Conservation (phyloP, 352 stramenopile genomes). For the Aphanomyces stellatus region DNA sequence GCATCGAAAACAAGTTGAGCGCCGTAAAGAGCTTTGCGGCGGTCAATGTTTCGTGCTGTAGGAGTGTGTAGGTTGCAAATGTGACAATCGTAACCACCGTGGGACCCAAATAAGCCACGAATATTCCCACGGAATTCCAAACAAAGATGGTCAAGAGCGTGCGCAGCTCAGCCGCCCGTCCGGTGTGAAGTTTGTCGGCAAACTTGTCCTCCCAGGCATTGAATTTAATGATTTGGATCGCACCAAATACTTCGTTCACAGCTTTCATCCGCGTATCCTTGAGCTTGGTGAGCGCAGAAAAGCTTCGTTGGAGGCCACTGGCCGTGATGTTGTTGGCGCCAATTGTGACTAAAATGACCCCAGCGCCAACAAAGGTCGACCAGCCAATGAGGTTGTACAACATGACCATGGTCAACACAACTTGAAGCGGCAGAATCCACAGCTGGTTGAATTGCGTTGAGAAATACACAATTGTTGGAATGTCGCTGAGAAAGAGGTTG, state of each 20-base stretch:
- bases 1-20: not conserved
- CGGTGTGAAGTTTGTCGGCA: constrained; percentile 43
- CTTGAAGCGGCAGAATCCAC: constrained; percentile 52
- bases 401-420: constrained; percentile 39
- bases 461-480: not conserved
- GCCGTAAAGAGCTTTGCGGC: not conserved
- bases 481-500: constrained; percentile 9
- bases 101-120: constrained; percentile 34
- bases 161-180: constrained; percentile 33
- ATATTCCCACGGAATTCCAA: constrained; percentile 34
- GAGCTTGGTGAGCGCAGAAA: constrained; percentile 25
- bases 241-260: constrained; percentile 50
- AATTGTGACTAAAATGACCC: constrained; percentile 32
- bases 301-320: constrained; percentile 28
- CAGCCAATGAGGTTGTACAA: constrained; percentile 45
- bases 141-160: constrained; percentile 41
- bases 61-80: constrained; percentile 6
- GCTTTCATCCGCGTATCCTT: constrained; percentile 51
- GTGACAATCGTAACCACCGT: constrained; percentile 20
- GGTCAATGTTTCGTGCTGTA: not conserved
- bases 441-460: constrained; percentile 27
- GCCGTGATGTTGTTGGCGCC: constrained; percentile 37
- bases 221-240: constrained; percentile 93
- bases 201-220: constrained; percentile 92
- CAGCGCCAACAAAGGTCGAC: constrained; percentile 34